Conservation (phyloP, 192 early-diverging fungal species). For the Nowakowskiella sp. region DNA sequence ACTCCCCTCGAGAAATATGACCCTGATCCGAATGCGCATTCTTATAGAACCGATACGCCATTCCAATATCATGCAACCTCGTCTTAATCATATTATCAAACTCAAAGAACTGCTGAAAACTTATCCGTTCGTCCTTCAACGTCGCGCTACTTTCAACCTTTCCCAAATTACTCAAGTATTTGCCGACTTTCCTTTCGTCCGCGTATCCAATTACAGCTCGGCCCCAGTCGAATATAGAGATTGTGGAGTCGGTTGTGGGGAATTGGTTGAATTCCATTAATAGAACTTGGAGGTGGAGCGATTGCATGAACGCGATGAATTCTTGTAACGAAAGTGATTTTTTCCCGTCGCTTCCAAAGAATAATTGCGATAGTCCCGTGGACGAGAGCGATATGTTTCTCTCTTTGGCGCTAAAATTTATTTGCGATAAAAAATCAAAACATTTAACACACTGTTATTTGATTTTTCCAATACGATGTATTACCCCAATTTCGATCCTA, state of each 20-base stretch:
- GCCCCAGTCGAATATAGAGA: slow-evolving; percentile 24
- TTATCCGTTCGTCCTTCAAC: slow-evolving; percentile 11
- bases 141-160: not conserved
- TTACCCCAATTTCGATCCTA: slow-evolving; percentile 8
- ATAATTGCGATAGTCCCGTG: slow-evolving; percentile 14
- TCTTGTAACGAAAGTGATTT: slow-evolving; percentile 20
- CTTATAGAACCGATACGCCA: slow-evolving; percentile 27
- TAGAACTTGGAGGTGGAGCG: slow-evolving; percentile 24
- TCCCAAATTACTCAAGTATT: slow-evolving; percentile 8
- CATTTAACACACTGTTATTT: not conserved
- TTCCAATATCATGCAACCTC: slow-evolving; percentile 22
- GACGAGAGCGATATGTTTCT: not conserved
- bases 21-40: not conserved
- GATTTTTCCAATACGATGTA: not conserved
- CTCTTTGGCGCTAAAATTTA: not conserved
- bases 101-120: slow-evolving; percentile 22
- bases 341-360: slow-evolving; percentile 30
- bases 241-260: slow-evolving; percentile 17
- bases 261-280: slow-evolving; percentile 33
- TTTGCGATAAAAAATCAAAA: not conserved
- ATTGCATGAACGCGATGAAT: slow-evolving; percentile 26
- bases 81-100: slow-evolving; percentile 27
- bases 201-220: slow-evolving; percentile 20
- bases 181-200: not conserved
- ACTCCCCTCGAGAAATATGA: slow-evolving; percentile 10